Evolutionary conservation across 2,329 filamentous ascomycete genomes (phyloP).

Genomic region (Tothia fuscella): DNA sequence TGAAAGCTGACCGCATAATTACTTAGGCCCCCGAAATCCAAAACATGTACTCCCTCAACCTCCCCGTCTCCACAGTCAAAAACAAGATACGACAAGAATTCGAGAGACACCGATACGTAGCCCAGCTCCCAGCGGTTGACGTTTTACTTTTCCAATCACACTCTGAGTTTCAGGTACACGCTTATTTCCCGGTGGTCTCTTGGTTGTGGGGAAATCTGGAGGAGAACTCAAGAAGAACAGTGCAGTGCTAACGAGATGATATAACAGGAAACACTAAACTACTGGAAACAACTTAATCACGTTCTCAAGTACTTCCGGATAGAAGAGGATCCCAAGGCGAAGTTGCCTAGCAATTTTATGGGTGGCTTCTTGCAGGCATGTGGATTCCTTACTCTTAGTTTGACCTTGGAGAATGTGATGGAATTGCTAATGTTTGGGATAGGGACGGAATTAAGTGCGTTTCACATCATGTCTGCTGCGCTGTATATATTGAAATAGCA

Average conservation of each 20-base stretch:
- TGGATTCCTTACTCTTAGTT: background rate
- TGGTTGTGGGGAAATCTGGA: background rate
- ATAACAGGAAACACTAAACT: slow-evolving; percentile 88
- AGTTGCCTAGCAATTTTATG: slow-evolving; percentile 83
- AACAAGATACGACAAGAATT: slow-evolving; percentile 96
- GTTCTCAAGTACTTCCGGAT: slow-evolving; percentile 93
- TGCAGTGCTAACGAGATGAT: background rate
- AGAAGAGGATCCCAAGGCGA: slow-evolving; percentile 65
- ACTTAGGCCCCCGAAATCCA: slow-evolving; percentile 87
- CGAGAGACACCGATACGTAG: slow-evolving; percentile 87
- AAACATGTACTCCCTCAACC: slow-evolving; percentile 87
- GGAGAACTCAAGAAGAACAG: background rate
- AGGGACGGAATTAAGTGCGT: slow-evolving; percentile 27
- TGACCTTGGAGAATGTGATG: background rate
- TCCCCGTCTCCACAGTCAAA: slow-evolving; percentile 76
- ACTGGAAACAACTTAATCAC: slow-evolving; percentile 95
- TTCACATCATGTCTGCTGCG: background rate
- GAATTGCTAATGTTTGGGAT: slow-evolving; percentile 5
- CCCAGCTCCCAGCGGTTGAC: slow-evolving; percentile 78
- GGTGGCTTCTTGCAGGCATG: slow-evolving; percentile 86
- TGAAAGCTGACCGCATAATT: background rate
- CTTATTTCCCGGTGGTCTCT: background rate
- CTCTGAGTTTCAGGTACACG: slow-evolving; percentile 76
- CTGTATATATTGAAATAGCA: slow-evolving; percentile 5
- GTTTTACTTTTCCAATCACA: slow-evolving; percentile 84